Base-by-base conservation (phyloP, 805 yeast genomes). In the Brettanomyces anomalus region DNA sequence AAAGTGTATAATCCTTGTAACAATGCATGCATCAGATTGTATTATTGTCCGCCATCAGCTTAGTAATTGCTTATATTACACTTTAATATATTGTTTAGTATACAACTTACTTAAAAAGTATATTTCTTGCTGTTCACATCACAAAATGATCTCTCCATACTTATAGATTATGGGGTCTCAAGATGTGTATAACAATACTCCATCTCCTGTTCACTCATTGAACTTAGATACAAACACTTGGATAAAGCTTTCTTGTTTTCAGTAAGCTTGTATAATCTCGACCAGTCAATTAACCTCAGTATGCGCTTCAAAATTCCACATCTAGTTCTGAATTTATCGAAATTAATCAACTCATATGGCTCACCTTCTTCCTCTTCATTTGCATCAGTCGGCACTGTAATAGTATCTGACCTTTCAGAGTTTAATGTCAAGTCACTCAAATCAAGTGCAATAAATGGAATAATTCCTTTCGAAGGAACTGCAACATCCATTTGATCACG, bases 371-470 rank as follows among this genome's bases (percentile, higher is more conserved):
- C 49, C 15, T 45, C 40, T 10, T 38, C 47, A 13, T 31, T 28
- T 16, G 16, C 37, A 13, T 37, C 43, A 7, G 18, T 17, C 5
- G 30, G 16, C 3, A 14, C 30, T 15, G 30, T 15, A 34, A 75
- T 60, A 43, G 66, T 65, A 10, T 76, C 70, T 0, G 82, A 77
- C 46, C 80, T 61, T 49, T 79, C 83, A 3, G 81, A 74, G 58
- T 86, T 87, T 54, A 82, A 76, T 0, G 85, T 77, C 52, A 90
- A 68, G 58, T 90, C 97, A 3, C 89, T 80, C 37, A 90, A 60
- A 53, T 86, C 88, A 26, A 90, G 68, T 1, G 95, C 96, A 42
- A 89, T 76, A 58, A 89, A 90, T 18, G 98, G 97, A 41, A 90
- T 78, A 51, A 94, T 80, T 3, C 97, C 97, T 45, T 67, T 68